phyloP scores from a whole-genome alignment of 305 asterid genomes.

The Vinca major region DNA sequence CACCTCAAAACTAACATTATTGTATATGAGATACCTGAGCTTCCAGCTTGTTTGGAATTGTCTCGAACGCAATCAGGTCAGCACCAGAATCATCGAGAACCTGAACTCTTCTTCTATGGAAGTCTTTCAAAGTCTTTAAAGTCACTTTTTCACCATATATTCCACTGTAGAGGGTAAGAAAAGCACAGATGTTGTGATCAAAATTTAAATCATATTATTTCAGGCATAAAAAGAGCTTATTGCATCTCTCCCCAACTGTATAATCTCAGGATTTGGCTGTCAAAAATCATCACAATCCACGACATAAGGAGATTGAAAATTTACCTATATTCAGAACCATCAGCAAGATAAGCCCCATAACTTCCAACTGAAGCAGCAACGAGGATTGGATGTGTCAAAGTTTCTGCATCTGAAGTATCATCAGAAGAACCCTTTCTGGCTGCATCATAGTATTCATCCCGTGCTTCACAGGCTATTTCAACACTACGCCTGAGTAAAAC shows the following conservation, averaged over 20 bases:
- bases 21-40: constrained; percentile 51
- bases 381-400: constrained; percentile 54
- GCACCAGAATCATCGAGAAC: constrained; percentile 85
- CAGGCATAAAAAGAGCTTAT: not conserved
- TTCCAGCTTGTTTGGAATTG: constrained; percentile 88
- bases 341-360: constrained; percentile 94
- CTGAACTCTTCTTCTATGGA: constrained; percentile 83
- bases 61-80: constrained; percentile 89
- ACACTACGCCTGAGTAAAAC: constrained; percentile 68
- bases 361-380: constrained; percentile 99
- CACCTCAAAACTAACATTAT: not conserved
- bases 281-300: not conserved
- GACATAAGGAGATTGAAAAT: not conserved
- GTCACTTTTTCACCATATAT: constrained; percentile 70
- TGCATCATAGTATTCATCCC: constrained; percentile 46
- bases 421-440: constrained; percentile 37
- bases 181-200: not conserved
- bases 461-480: constrained; percentile 75
- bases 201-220: not conserved
- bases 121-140: constrained; percentile 64
- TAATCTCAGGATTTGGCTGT: not conserved
- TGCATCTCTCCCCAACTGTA: not conserved
- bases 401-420: constrained; percentile 31
- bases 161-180: constrained; percentile 41
- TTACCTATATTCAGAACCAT: constrained; percentile 96